phyloP scores from a whole-genome alignment of 495 filamentous ascomycete species.

The Aspergillus avenaceus region DNA sequence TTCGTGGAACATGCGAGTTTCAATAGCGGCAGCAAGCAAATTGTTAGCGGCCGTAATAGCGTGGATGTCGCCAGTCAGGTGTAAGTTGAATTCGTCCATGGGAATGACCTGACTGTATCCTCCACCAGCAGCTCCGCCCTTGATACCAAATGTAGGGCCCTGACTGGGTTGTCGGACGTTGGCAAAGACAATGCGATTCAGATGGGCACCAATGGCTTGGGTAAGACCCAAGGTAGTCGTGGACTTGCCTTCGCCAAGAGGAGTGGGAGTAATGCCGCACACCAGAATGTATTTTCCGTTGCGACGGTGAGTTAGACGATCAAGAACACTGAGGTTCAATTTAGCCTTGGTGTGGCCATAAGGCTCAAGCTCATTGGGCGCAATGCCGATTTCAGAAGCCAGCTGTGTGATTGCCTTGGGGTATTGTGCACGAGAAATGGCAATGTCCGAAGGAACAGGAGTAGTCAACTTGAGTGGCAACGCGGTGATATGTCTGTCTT shows the following conservation, averaged over 20 bases:
- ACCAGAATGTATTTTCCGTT: constrained; percentile 90
- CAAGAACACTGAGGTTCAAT: constrained; percentile 74
- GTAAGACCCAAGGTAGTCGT: constrained; percentile 96
- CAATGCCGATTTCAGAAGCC: constrained; percentile 84
- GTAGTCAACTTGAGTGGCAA: constrained; percentile 68
- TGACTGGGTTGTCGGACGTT: constrained; percentile 97
- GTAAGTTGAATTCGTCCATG: constrained; percentile 99
- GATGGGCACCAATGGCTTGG: constrained; percentile 87
- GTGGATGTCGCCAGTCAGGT: constrained; percentile 96
- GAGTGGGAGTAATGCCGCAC: constrained; percentile 93
- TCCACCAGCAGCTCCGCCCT: constrained; percentile 93
- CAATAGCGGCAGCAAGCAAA: constrained; percentile 94
- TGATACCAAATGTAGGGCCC: constrained; percentile 97
- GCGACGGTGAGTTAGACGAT: constrained; percentile 78
- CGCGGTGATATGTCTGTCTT: constrained; percentile 68
- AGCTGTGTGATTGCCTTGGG: constrained; percentile 84
- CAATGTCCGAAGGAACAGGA: constrained; percentile 91
- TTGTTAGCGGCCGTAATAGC: constrained; percentile 98
- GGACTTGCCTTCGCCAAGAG: constrained; percentile 97
- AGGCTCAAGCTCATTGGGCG: constrained; percentile 79
- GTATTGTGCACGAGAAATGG: constrained; percentile 80
- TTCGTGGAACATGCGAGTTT: constrained; percentile 98
- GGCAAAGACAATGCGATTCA: constrained; percentile 84
- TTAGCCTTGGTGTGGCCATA: constrained; percentile 96
- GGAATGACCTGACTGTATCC: constrained; percentile 98